Evolutionary conservation across 192 early-diverging fungal genomes (phyloP).

Genomic region (Linnemannia zychae): DNA sequence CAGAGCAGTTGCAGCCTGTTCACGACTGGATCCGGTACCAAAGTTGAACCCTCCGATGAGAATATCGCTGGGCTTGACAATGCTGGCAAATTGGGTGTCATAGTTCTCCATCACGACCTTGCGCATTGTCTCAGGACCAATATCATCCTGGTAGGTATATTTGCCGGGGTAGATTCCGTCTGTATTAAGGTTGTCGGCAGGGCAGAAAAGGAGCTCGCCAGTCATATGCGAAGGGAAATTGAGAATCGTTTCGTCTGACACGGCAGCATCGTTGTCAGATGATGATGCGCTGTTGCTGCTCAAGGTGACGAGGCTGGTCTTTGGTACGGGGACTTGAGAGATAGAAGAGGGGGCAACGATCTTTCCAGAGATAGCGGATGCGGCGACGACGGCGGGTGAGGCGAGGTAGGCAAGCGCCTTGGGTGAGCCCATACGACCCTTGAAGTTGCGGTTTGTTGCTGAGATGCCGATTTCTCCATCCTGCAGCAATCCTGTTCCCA

Average conservation of each 20-base stretch:
- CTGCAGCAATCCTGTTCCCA: constrained; percentile 92
- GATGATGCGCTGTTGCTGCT: constrained; percentile 5
- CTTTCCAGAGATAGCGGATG: constrained; percentile 89
- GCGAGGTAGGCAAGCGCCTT: constrained; percentile 93
- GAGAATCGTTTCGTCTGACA: constrained; percentile 60
- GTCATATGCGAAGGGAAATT: constrained; percentile 83
- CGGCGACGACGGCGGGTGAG: constrained; percentile 96
- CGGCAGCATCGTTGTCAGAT: constrained; percentile 6
- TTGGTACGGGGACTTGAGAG: constrained; percentile 21
- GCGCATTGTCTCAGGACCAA: constrained; percentile 90
- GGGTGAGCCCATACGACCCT: constrained; percentile 98
- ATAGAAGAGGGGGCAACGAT: constrained; percentile 65
- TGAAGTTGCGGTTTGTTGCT: constrained; percentile 99
- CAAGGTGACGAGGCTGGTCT: constrained; percentile 30
- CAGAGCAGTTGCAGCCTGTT: constrained; percentile 97
- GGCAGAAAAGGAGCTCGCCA: constrained; percentile 92
- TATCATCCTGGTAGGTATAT: constrained; percentile 98
- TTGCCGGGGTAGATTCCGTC: constrained; percentile 99
- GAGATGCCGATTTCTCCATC: constrained; percentile 98
- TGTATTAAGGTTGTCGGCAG: constrained; percentile 97
- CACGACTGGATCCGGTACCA: constrained; percentile 96
- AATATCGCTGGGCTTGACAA: constrained; percentile 82
- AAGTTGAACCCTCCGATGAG: constrained; percentile 96
- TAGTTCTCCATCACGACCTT: constrained; percentile 99
- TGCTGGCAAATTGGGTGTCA: constrained; percentile 85